Evolutionary conservation across 768 basidiomycete genomes (phyloP), one percentile per base, ranked within the genome.

Genomic region (Mycena galopus): DNA sequence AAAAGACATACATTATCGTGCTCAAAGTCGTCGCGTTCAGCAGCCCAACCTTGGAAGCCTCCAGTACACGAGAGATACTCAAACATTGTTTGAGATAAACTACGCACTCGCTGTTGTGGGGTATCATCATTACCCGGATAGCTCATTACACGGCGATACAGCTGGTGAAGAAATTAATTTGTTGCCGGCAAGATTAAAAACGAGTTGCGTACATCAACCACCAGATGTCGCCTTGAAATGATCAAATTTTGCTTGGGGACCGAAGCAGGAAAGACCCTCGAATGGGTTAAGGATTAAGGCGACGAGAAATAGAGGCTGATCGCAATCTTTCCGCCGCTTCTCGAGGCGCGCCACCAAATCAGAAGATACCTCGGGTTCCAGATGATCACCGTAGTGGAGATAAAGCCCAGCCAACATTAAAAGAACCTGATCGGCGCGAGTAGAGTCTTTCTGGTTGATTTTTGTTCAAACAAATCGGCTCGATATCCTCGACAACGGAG

Each of bases 401-500:
- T 39, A 73, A 2, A 73, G 42, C 14, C 72, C 72, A 1, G 50
- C 23, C 21, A 47, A 16, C 19, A 21, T n/a, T 21, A 47, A n/a
- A 47, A 47, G 44, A 4, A n/a, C 44, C n/a, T 47, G 44, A 21
- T 47, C 44, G 19, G 44, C 44, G n/a, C 44, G 44, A 2, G 44
- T 47, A 1, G 44, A 47, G 21, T 47, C 44, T 21, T 47, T 47
- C 21, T 47, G 44, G 44, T n/a, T 47, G 21, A 47, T 19, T 4
- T 72, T 67, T 27, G 71, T 72, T 7, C 37, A 66, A 68, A 27
- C 65, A 67, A 14, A 72, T 72, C 1, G 57, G 35, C 50, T 72
- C 66, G 33, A 72, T 67, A 25, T 72, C 66, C 5, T 37, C 58
- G 16, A 47, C 19, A 6, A 47, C 44, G 7, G 17, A n/a, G 2